These are phyloP conservation scores for Kwoniella mangroviensis DNA, from an alignment of 768 basidiomycete genomes.

Conservation along the genomic window DNA sequence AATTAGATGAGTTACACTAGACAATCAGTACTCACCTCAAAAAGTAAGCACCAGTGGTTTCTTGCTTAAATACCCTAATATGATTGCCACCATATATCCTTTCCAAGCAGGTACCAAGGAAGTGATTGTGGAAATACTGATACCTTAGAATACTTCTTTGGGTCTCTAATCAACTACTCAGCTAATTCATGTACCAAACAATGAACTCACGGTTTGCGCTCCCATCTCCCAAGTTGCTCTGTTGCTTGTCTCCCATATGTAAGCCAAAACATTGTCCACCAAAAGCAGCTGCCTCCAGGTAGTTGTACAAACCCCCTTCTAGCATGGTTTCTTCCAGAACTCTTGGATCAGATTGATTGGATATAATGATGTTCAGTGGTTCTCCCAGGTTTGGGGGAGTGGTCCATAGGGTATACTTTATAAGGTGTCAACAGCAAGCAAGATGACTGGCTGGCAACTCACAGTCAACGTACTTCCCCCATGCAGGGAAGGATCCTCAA, in stretches of 20 bases:
- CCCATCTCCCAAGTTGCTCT: conserved; percentile 33
- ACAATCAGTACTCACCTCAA: conserved; percentile 12
- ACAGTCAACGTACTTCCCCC: conserved; percentile 32
- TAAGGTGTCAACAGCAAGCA: background rate
- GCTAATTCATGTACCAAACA: background rate
- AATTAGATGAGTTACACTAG: too few species aligned
- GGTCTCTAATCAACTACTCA: conserved; percentile 21
- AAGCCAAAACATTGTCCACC: conserved; percentile 34
- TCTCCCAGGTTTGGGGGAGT: conserved; percentile 22
- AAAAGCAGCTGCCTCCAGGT: conserved; percentile 27
- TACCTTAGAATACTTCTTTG: conserved; percentile 31
- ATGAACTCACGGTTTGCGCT: conserved; percentile 23
- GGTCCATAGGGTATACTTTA: conserved; percentile 21
- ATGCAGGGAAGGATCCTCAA: conserved; percentile 7
- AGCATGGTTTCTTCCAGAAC: conserved; percentile 23
- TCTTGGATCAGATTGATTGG: conserved; percentile 21
- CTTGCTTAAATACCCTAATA: conserved; percentile 31
- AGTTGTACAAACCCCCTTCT: conserved; percentile 37
- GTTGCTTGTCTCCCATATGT: conserved; percentile 26
- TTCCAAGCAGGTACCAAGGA: conserved; percentile 33
- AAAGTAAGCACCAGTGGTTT: conserved; percentile 38
- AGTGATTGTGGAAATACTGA: conserved; percentile 32
- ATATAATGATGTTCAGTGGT: conserved; percentile 39
- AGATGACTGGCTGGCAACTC: conserved; percentile 1
- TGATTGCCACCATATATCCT: conserved; percentile 37